Base-by-base conservation (phyloP, 306 rosid genomes). In the Sesbania bispinosa region DNA sequence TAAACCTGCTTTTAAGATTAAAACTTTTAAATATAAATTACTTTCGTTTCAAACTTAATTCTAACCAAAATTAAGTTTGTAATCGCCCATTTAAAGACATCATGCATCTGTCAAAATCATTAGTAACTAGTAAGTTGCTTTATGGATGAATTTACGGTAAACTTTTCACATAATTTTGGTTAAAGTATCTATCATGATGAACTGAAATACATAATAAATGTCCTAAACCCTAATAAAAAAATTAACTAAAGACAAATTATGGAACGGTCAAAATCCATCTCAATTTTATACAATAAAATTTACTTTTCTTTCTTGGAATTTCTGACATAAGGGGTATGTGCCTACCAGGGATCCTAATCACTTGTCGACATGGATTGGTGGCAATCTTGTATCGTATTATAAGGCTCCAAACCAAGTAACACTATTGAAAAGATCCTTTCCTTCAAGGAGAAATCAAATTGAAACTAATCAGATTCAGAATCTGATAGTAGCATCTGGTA, bases 401-500 rank as follows among this genome's bases (percentile, higher is more conserved):
- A 24, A 33, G 60, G 38, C 65, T 67, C 45, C 41, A 39, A 19
- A 76, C 46, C 36, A 50, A 50, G 21, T 47, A 51, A 39, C 57
- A 54, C 30, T 67, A 19, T 27, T 18, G 67, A 71, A 71, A 71
- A 38, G 27, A 9, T 50, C 62, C 30, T 47, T 46, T 51, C 62
- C 48, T 54, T 59, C 57, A 2, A 21, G 41, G 35, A 62, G 60
- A 57, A 60, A 47, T 43, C 57, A 38, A 38, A 45, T 16, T 48
- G 59, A 63, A 38, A 68, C 84, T 89, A 82, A n/a, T 88, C 90
- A 0, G 97, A 87, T 10, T 94, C 92, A 29, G 99, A 94, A 74
- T 82, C 91, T 11, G 87, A 75, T 21, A 83, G 73, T 21, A 81
- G 82, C 82, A 85, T 52, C 77, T 94, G 92, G 78, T 52, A 83